Evolutionary conservation across 2,329 filamentous ascomycete species (phyloP).

Genomic region (Rachicladosporium sp.): DNA sequence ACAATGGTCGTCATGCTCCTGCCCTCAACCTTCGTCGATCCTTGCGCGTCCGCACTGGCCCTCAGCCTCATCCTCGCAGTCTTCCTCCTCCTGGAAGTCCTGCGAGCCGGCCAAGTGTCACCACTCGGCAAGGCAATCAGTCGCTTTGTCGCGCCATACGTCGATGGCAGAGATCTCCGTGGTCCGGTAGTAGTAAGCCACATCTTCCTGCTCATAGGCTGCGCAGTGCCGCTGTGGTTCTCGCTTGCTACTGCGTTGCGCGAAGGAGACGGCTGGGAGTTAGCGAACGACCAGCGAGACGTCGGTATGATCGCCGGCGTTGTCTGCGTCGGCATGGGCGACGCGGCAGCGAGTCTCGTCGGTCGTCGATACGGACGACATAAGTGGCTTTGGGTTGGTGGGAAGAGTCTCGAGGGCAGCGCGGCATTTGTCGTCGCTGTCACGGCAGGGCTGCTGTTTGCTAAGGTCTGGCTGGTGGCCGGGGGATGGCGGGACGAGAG

Average conservation of each 20-base stretch:
- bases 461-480: constrained; percentile 60
- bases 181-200: constrained; percentile 93
- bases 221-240: constrained; percentile 88
- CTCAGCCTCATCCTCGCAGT: constrained; percentile 67
- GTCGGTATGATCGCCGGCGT: constrained; percentile 86
- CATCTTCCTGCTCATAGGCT: constrained; percentile 90
- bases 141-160: constrained; percentile 79
- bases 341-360: constrained; percentile 82
- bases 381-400: constrained; percentile 95
- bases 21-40: constrained; percentile 76
- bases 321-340: constrained; percentile 87
- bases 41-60: constrained; percentile 67
- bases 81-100: constrained; percentile 78
- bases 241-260: constrained; percentile 59
- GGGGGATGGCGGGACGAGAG: constrained; percentile 52
- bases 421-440: constrained; percentile 74
- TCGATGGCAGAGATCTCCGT: constrained; percentile 83
- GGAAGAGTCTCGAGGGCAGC: constrained; percentile 84
- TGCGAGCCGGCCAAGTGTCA: constrained; percentile 82
- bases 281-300: constrained; percentile 46
- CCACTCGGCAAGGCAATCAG: constrained; percentile 79
- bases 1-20: constrained; percentile 97
- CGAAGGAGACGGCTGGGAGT: constrained; percentile 55
- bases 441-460: constrained; percentile 56
- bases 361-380: constrained; percentile 72